These are phyloP conservation scores for Mucor piriformis DNA, from an alignment of 371 early-diverging fungal species.

Conservation along the genomic window DNA sequence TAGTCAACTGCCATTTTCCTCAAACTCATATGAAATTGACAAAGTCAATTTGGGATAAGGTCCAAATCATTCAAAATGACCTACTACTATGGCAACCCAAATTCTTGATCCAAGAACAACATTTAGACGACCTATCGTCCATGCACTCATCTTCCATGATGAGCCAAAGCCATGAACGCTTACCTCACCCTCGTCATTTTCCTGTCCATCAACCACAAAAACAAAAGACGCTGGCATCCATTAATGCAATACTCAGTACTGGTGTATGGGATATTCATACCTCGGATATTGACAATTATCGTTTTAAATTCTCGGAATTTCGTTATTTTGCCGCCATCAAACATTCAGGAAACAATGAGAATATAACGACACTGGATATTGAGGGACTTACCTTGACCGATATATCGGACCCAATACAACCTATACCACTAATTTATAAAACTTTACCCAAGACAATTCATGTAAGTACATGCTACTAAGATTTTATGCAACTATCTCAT, in stretches of 20 bases:
- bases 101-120: conserved; percentile 26
- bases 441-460: conserved; percentile 54
- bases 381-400: conserved; percentile 56
- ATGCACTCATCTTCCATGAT: conserved; percentile 24
- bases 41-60: conserved; percentile 62
- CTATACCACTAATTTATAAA: conserved; percentile 43
- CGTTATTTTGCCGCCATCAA: conserved; percentile 61
- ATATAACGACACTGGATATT: conserved; percentile 59
- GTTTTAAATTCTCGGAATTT: conserved; percentile 55
- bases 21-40: conserved; percentile 58
- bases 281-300: conserved; percentile 30
- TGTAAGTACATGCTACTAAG: conserved; percentile 33
- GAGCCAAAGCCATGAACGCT: conserved; percentile 42
- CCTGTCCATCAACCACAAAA: background rate
- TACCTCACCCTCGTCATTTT: background rate
- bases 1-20: conserved; percentile 71
- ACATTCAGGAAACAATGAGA: conserved; percentile 58
- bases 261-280: conserved; percentile 46
- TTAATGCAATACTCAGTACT: conserved; percentile 43
- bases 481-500: background rate
- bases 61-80: conserved; percentile 75
- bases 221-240: conserved; percentile 31
- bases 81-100: conserved; percentile 67
- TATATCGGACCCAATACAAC: conserved; percentile 25
- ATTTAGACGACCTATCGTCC: background rate